Conservation (phyloP, 2,329 filamentous ascomycete species). For the Penicillium sp. region DNA sequence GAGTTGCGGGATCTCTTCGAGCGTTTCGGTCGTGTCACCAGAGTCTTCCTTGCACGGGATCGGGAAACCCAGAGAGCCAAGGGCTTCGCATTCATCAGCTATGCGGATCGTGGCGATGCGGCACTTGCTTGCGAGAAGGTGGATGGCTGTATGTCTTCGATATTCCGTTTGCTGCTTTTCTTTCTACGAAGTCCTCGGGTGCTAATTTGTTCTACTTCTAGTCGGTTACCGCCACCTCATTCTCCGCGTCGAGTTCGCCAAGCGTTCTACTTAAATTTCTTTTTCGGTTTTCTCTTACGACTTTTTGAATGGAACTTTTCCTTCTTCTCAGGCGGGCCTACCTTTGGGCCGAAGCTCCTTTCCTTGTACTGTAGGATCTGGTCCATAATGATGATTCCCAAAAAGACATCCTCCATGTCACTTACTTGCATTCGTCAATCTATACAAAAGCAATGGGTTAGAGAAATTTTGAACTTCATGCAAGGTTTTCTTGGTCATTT, state of each 20-base stretch:
- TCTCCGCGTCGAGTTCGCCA: constrained; percentile 54
- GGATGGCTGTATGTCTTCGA: constrained; percentile 71
- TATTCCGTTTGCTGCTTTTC: not conserved
- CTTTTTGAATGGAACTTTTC: constrained; percentile 30
- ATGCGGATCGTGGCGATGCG: constrained; percentile 84
- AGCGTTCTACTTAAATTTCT: constrained; percentile 43
- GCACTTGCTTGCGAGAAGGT: constrained; percentile 94
- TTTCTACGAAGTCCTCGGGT: constrained; percentile 1
- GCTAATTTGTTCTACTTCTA: constrained; percentile 32
- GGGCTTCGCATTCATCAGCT: constrained; percentile 98
- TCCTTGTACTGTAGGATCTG: constrained; percentile 40
- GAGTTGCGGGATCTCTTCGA: constrained; percentile 98
- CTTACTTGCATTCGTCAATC: constrained; percentile 31
- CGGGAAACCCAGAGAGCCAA: constrained; percentile 93
- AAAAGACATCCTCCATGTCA: constrained; percentile 35
- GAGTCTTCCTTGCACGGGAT: constrained; percentile 98
- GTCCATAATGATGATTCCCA: constrained; percentile 39
- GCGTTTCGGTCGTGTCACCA: constrained; percentile 91
- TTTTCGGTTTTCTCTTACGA: constrained; percentile 31
- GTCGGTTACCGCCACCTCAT: constrained; percentile 55
- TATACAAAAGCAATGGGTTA: constrained; percentile 33
- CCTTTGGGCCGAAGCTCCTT: constrained; percentile 31
- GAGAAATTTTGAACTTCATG: constrained; percentile 18
- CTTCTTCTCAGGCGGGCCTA: constrained; percentile 34
- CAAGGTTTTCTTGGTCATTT: not conserved